These are phyloP conservation scores for Annulohypoxylon moriforme DNA, from an alignment of 495 filamentous ascomycete genomes.

Conservation along the genomic window DNA sequence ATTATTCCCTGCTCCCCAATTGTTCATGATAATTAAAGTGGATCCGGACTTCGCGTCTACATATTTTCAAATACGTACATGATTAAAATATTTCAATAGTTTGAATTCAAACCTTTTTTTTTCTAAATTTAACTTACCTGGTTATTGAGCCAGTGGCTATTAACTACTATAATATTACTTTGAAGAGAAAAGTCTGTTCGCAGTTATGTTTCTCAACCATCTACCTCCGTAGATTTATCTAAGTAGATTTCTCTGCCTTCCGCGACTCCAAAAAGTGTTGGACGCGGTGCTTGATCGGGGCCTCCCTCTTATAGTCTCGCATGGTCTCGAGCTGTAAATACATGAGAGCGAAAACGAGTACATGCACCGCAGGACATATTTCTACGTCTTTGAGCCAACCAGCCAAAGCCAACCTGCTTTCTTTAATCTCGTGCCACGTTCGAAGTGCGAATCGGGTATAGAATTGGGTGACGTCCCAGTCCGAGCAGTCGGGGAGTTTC, in stretches of 20 bases:
- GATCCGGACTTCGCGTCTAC: neutral
- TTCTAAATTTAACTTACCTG: neutral
- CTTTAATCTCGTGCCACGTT: neutral
- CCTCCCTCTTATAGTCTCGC: constrained; percentile 27
- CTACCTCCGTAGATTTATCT: neutral
- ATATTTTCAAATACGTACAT: neutral
- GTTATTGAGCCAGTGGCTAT: neutral
- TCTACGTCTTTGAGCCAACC: constrained; percentile 32
- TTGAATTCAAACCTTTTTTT: neutral
- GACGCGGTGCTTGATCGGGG: constrained; percentile 28
- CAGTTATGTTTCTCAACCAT: neutral
- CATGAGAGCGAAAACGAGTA: constrained; percentile 43
- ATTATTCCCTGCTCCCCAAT: neutral
- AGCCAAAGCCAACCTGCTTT: neutral
- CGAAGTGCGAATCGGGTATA: constrained; percentile 40
- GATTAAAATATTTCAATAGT: neutral
- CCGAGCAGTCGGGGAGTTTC: neutral
- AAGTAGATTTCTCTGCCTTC: neutral
- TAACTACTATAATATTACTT: neutral
- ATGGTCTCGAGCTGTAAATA: constrained; percentile 45
- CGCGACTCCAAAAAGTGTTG: constrained; percentile 14
- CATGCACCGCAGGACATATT: constrained; percentile 20
- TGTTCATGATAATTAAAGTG: neutral
- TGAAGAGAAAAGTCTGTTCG: neutral
- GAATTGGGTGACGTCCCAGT: constrained; percentile 16